Evolutionary conservation across 192 early-diverging fungal genomes (phyloP).

Genomic region (Obelidium mucronatum): DNA sequence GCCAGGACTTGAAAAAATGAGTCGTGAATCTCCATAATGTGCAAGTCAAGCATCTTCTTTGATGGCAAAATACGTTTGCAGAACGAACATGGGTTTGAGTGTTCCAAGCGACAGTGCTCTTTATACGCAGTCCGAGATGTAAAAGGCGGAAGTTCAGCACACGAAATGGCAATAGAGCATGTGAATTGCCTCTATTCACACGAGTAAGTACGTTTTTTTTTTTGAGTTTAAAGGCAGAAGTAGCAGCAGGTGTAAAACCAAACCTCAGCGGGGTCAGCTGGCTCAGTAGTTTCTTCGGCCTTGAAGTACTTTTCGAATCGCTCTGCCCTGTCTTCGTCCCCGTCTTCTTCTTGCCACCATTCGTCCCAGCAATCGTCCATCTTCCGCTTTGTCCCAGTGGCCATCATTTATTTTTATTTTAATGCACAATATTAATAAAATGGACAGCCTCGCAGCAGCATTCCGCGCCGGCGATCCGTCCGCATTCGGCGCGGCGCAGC

Average conservation of each 20-base stretch:
- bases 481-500: no score
- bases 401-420: background rate
- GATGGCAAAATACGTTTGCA: constrained; percentile 28
- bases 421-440: background rate
- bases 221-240: background rate
- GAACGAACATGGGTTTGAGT: constrained; percentile 9
- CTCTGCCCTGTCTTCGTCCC: background rate
- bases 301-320: background rate
- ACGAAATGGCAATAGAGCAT: background rate
- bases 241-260: background rate
- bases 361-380: constrained; percentile 17
- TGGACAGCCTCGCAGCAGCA: background rate
- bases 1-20: constrained; percentile 25
- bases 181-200: background rate
- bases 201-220: background rate
- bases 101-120: constrained; percentile 12
- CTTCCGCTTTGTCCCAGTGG: constrained; percentile 3
- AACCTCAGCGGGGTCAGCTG: background rate
- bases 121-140: constrained; percentile 18
- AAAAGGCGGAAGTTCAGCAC: background rate
- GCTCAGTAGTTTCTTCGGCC: background rate
- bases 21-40: constrained; percentile 34
- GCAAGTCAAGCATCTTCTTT: constrained; percentile 11
- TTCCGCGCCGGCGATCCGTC: background rate
- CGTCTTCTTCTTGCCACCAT: constrained; percentile 8